A percentile compares a stretch with the other conserved stretches of the same genome.
These are phyloP conservation scores for Fusarium guadeloupense DNA, from an alignment of 2,329 filamentous ascomycete species.

Conservation along the genomic window DNA sequence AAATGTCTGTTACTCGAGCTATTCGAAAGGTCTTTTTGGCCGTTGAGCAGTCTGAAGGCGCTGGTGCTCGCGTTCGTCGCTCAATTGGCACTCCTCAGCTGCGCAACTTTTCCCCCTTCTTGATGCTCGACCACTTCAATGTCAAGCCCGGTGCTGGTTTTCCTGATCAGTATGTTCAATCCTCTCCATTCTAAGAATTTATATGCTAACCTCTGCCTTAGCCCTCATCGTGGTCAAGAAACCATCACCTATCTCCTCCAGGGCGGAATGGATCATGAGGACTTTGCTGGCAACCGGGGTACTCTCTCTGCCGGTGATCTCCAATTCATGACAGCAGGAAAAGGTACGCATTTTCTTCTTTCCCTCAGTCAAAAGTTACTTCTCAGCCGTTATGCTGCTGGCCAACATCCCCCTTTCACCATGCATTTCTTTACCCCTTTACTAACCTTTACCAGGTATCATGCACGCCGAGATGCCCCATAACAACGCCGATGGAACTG, in stretches of 20 bases:
- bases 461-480: slow-evolving; percentile 96
- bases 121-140: slow-evolving; percentile 95
- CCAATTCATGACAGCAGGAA: slow-evolving; percentile 97
- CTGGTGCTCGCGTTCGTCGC: slow-evolving; percentile 84
- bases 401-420: neutral
- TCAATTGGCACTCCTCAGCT: slow-evolving; percentile 86
- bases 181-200: neutral
- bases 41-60: slow-evolving; percentile 86
- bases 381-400: neutral
- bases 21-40: slow-evolving; percentile 88
- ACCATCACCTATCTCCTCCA: slow-evolving; percentile 88
- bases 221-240: slow-evolving; percentile 81
- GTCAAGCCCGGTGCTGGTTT: slow-evolving; percentile 85
- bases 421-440: neutral
- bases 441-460: slow-evolving; percentile 66
- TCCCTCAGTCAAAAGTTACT: neutral
- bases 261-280: slow-evolving; percentile 89
- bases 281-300: slow-evolving; percentile 86
- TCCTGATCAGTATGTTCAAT: slow-evolving; percentile 75
- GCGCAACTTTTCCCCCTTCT: slow-evolving; percentile 88
- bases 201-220: slow-evolving; percentile 11
- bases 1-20: slow-evolving; percentile 75
- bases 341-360: slow-evolving; percentile 1
- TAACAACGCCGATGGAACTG: slow-evolving; percentile 76
- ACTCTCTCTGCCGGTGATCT: slow-evolving; percentile 88